phyloP scores from a whole-genome alignment of 345 rosid genomes.

The Jatropha curcas region DNA sequence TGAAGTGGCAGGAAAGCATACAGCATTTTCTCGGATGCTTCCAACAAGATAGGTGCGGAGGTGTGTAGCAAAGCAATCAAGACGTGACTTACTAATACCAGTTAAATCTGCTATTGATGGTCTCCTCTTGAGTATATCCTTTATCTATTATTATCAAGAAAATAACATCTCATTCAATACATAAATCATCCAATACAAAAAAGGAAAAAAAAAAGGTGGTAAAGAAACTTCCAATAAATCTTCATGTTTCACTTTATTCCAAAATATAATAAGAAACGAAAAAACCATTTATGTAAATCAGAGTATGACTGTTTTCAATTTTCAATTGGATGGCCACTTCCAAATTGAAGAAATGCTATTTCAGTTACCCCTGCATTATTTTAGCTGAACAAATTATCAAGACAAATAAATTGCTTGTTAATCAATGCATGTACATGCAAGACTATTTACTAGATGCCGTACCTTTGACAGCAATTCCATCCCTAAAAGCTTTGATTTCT shows the following conservation, averaged over 20 bases:
- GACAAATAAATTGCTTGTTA: neutral
- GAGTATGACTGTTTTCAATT: neutral
- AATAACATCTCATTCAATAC: slow-evolving; percentile 7
- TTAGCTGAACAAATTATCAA: neutral
- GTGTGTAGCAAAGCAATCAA: slow-evolving; percentile 83
- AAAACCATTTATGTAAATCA: neutral
- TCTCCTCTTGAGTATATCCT: slow-evolving; percentile 71
- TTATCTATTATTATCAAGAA: slow-evolving; percentile 50
- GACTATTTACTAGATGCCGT: neutral
- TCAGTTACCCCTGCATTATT: neutral
- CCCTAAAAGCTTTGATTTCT: slow-evolving; percentile 86
- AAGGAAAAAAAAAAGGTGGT: too few species aligned
- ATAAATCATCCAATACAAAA: neutral
- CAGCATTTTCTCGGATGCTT: slow-evolving; percentile 27
- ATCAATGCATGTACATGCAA: neutral
- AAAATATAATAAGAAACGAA: too few species aligned
- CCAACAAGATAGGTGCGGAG: slow-evolving; percentile 80
- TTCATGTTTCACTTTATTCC: too few species aligned
- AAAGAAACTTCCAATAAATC: too few species aligned
- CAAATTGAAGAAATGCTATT: neutral
- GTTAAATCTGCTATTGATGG: slow-evolving; percentile 90
- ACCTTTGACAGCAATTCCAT: slow-evolving; percentile 87
- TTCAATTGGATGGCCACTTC: neutral
- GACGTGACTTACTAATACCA: slow-evolving; percentile 85
- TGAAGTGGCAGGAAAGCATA: slow-evolving; percentile 25